phyloP scores from a whole-genome alignment of 176 grass and related monocot species.

The Tillandsia fasciculata region DNA sequence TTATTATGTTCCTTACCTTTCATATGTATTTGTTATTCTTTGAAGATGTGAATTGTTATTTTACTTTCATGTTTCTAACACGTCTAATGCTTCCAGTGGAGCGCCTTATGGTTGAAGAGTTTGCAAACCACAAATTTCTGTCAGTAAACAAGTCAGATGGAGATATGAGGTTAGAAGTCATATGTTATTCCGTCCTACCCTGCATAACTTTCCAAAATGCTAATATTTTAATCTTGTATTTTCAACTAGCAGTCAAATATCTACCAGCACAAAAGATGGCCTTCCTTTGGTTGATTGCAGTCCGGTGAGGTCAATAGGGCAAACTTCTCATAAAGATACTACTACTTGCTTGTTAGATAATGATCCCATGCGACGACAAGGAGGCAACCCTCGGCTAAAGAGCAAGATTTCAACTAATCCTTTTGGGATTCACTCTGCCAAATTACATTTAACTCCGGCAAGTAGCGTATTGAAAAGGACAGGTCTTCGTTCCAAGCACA shows the following conservation, averaged over 20 bases:
- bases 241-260: slow-evolving; percentile 30
- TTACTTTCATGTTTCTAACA: slow-evolving; percentile 1
- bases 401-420: neutral
- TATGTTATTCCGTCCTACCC: slow-evolving; percentile 14
- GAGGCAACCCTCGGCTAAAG: no score
- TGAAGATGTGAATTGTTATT: neutral
- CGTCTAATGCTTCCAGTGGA: slow-evolving; percentile 66
- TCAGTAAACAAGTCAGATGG: slow-evolving; percentile 36
- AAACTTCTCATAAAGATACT: slow-evolving; percentile 75
- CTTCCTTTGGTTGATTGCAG: slow-evolving; percentile 38
- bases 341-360: slow-evolving; percentile 81
- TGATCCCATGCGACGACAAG: slow-evolving; percentile 15
- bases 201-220: neutral
- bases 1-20: no score
- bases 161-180: slow-evolving; percentile 38
- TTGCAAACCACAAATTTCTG: slow-evolving; percentile 91
- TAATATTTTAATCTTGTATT: slow-evolving; percentile 19
- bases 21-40: no score
- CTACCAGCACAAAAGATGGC: slow-evolving; percentile 38
- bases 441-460: slow-evolving; percentile 38
- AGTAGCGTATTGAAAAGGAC: slow-evolving; percentile 49
- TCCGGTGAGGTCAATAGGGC: slow-evolving; percentile 37
- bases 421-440: slow-evolving; percentile 37
- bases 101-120: slow-evolving; percentile 89
- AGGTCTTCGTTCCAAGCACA: slow-evolving; percentile 48